Evolutionary conservation across 176 grass and related monocot species (phyloP), one percentile per base, ranked within the genome.

Genomic region (Bonia amplexicaulis): DNA sequence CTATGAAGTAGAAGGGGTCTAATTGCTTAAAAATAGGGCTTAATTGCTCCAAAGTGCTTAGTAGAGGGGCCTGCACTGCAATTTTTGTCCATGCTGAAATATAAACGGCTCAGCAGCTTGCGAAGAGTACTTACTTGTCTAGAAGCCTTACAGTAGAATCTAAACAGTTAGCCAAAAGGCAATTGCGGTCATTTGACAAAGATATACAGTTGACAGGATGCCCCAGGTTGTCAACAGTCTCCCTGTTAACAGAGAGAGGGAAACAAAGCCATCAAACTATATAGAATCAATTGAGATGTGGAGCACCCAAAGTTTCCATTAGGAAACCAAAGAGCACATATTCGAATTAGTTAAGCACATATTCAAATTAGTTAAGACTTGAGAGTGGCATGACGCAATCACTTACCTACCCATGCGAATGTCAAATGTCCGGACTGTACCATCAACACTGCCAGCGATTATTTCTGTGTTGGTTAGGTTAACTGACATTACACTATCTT

Each of bases 401-500:
- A 89, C 89, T 63, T 80, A 98, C 96, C 93, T 95, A 73, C 96
- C 96, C 81, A 93, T 95, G 27, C 96, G 93, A 85, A 98, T 98
- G 52, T 98, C 93, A 85, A 98, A 98, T 73, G 96, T 90, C 20
- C 89, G 91, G 49, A 98, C 63, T 63, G 96, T 95, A 81, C 96
- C 93, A 73, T 95, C 96, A 64, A 98, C 93, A 90, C 91, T 95
- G n/a, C 93, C 96, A 77, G 96, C 96, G 71, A 98, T 95, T 80
- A 98, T 98, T 89, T 98, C 93, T 40, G 93, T 93, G 77, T 90
- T 90, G 60, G 93, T 98, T 64, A 98, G 35, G 83, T 79, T 81
- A 68, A 95, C 89, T 82, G 96, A 95, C 96, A 95, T 98, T 53
- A 98, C 91, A 52, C 96, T 98, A 63, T 98, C 96, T 92, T 98